Conservation (phyloP, 768 basidiomycete genomes). For the Boletus vermiculosoides region DNA sequence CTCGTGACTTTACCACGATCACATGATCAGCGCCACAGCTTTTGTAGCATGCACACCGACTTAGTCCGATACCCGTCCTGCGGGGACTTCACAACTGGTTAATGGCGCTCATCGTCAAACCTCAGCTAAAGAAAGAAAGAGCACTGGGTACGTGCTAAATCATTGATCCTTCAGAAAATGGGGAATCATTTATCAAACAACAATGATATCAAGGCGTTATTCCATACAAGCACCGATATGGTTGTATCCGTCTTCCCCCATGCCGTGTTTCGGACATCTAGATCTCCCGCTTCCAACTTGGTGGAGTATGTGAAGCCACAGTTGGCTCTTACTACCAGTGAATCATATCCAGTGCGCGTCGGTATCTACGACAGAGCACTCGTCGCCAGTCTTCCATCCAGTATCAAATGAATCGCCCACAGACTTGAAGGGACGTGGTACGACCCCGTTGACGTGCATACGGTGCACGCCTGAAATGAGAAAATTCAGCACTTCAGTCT, state of each 20-base stretch:
- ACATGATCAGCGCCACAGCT: conserved; percentile 3
- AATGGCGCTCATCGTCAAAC: no score
- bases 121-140: background rate
- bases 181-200: no score
- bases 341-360: background rate
- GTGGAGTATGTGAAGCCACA: background rate
- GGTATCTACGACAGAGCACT: background rate
- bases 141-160: background rate
- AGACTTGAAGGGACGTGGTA: background rate
- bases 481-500: background rate
- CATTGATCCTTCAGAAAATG: background rate
- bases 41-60: no score
- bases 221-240: no score
- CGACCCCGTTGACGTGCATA: background rate
- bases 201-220: no score
- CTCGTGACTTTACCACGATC: conserved; percentile 27
- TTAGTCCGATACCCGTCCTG: no score
- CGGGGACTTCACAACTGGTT: no score
- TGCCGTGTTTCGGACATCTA: no score
- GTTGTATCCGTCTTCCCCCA: no score
- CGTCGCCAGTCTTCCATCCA: background rate
- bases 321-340: background rate
- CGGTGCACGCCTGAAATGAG: background rate
- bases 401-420: background rate
- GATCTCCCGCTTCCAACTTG: no score